Conservation (phyloP, 148 eudicot species). For the Rhododendron kiyosumense region DNA sequence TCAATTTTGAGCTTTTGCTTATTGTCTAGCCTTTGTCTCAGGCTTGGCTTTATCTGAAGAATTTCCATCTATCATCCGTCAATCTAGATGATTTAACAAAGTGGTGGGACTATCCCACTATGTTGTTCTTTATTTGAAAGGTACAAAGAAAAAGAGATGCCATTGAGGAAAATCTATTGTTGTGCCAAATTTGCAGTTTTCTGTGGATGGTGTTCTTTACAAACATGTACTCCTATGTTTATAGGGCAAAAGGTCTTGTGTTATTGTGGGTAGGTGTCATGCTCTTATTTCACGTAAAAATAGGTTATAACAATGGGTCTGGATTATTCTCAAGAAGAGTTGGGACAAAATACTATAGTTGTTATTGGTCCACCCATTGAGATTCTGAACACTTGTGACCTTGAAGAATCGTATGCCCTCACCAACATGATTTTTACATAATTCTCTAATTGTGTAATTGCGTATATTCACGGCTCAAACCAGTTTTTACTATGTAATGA, state of each 20-base stretch:
- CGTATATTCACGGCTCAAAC: no score
- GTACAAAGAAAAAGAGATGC: not conserved
- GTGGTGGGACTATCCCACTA: not conserved
- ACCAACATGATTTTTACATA: not conserved
- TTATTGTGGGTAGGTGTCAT: not conserved
- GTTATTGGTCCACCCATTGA: not conserved
- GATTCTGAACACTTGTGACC: not conserved
- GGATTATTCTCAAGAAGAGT: not conserved
- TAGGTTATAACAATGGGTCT: not conserved
- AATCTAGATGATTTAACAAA: not conserved
- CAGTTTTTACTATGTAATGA: no score
- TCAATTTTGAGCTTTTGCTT: not conserved
- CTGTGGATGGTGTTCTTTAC: not conserved
- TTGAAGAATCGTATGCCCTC: not conserved
- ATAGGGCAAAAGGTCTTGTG: not conserved
- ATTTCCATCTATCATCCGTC: not conserved
- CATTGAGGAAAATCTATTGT: not conserved
- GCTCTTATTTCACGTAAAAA: not conserved
- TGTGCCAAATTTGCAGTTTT: not conserved
- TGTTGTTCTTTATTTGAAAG: not conserved
- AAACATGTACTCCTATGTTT: not conserved
- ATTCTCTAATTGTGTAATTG: no score
- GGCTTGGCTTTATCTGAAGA: not conserved
- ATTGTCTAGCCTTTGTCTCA: not conserved
- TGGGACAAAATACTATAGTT: no score